Percentiles rank a stretch among this genome's conserved stretches.
These are phyloP conservation scores for Xylaria castorea DNA, from an alignment of 495 filamentous ascomycete species.

Conservation along the genomic window DNA sequence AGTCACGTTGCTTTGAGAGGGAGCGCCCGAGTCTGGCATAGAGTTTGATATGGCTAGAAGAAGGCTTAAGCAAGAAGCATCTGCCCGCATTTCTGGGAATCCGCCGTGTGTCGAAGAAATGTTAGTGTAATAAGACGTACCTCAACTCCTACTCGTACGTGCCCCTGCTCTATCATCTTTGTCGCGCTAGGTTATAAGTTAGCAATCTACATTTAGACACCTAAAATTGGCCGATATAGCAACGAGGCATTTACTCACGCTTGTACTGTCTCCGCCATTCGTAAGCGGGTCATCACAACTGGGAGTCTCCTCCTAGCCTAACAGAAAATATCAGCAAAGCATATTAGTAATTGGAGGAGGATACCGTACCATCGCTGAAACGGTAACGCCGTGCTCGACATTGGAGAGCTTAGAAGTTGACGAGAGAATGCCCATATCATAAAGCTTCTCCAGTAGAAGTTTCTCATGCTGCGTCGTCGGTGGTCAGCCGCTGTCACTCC, in stretches of 20 bases:
- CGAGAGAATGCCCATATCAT: conserved; percentile 85
- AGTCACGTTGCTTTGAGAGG: neutral
- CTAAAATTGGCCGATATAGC: neutral
- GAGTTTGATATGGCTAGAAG: too few relatives aligned
- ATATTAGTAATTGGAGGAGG: too few relatives aligned
- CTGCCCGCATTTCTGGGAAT: neutral
- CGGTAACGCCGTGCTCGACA: conserved; percentile 86
- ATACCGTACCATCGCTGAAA: conserved; percentile 72
- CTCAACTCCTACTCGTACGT: conserved; percentile 91
- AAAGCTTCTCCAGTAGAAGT: conserved; percentile 85
- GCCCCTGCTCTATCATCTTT: conserved; percentile 92
- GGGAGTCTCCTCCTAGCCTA: conserved; percentile 68
- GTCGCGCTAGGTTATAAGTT: conserved; percentile 53
- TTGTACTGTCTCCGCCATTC: conserved; percentile 89
- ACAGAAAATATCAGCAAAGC: neutral
- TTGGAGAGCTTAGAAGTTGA: conserved; percentile 75
- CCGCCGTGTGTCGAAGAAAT: neutral
- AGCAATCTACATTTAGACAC: neutral
- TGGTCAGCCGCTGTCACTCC: conserved; percentile 1
- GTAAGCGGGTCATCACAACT: conserved; percentile 83
- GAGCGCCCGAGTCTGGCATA: neutral
- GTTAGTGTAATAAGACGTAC: conserved; percentile 47
- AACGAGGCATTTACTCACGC: conserved; percentile 40
- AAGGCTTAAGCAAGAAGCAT: neutral
- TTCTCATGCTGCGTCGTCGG: conserved; percentile 71